Evolutionary conservation across 108 stramenopile genomes (phyloP), one percentile per base, ranked within the genome.

Genomic region (Cyclotella choctawhatcheeana): DNA sequence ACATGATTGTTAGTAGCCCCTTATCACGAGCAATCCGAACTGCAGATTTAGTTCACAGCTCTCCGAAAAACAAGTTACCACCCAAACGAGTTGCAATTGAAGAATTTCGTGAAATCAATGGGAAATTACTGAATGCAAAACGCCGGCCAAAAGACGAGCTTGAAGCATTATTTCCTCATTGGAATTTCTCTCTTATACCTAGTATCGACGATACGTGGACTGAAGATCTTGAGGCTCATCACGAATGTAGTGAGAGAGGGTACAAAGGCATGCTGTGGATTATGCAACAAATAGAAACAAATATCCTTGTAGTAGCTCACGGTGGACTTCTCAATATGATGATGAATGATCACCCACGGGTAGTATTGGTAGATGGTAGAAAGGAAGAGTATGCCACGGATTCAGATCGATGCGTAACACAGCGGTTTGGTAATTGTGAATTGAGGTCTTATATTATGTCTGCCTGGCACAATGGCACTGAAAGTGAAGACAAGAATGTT

Each of bases 361-460:
- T 93, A 8, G 44, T 67, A 1, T 44, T 91, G 22, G 33, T 68
- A 26, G 89, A 91, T 82, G 84, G 71, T 16, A 60, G 88, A 53
- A 73, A 60, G 4, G 4, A 14, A 50, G 56, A 3, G 0, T 4
- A 22, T 14, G 35, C 64, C 16, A 26, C 43, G 24, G 24, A 58
- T 21, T 33, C 5, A n/a, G 16, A 43, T 12, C 73, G 85, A 47
- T 50, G 75, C 55, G 76, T 83, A 10, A 62, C 83, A 1, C 60
- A 76, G 24, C 31, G 93, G 59, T 93, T 93, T 71, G 90, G 84
- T 29, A 93, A 93, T 69, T 93, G 93, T 65, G 93, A 93, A 61
- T 32, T 91, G 62, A 82, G 93, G 52, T 75, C 74, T 37, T 91
- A 87, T 69, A 56, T 64, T 26, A 60, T 91, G 30, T 51, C 64